Conservation (phyloP, 2,329 filamentous ascomycete genomes). For the Hypoxylon sp. region DNA sequence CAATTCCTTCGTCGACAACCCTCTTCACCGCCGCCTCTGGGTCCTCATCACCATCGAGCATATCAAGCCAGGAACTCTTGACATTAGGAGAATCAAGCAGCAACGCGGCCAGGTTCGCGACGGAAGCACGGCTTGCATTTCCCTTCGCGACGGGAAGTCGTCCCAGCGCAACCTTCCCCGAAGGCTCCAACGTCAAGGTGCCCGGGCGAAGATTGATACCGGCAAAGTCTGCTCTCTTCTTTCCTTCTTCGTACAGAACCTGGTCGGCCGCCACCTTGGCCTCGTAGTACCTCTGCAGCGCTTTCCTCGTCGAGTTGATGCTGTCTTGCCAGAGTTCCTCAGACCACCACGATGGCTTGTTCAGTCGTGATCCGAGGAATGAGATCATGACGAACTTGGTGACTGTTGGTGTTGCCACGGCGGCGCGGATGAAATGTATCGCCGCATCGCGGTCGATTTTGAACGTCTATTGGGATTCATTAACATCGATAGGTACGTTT, state of each 20-base stretch:
- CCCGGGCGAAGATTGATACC: constrained; percentile 65
- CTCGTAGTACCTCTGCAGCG: constrained; percentile 63
- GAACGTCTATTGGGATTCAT: constrained; percentile 37
- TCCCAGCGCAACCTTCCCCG: constrained; percentile 57
- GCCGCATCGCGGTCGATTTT: constrained; percentile 63
- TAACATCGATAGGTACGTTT: not conserved
- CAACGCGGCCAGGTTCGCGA: constrained; percentile 65
- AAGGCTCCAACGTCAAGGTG: constrained; percentile 58
- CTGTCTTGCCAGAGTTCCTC: constrained; percentile 56
- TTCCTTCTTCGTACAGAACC: constrained; percentile 59
- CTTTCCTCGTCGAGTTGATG: constrained; percentile 51
- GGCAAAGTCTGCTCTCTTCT: constrained; percentile 53
- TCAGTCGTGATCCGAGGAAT: constrained; percentile 63
- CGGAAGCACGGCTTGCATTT: constrained; percentile 63
- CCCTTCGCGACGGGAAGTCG: constrained; percentile 52
- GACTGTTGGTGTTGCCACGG: constrained; percentile 61
- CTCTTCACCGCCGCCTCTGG: constrained; percentile 57
- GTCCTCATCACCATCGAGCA: constrained; percentile 62
- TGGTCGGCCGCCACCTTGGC: constrained; percentile 70
- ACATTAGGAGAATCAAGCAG: constrained; percentile 60
- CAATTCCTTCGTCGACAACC: constrained; percentile 58
- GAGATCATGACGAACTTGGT: constrained; percentile 72
- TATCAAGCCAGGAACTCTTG: constrained; percentile 63
- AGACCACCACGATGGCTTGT: constrained; percentile 63
- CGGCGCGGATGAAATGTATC: constrained; percentile 67